These are phyloP conservation scores for Parsonsia alboflavescens DNA, from an alignment of 257 asterid species.

Conservation along the genomic window DNA sequence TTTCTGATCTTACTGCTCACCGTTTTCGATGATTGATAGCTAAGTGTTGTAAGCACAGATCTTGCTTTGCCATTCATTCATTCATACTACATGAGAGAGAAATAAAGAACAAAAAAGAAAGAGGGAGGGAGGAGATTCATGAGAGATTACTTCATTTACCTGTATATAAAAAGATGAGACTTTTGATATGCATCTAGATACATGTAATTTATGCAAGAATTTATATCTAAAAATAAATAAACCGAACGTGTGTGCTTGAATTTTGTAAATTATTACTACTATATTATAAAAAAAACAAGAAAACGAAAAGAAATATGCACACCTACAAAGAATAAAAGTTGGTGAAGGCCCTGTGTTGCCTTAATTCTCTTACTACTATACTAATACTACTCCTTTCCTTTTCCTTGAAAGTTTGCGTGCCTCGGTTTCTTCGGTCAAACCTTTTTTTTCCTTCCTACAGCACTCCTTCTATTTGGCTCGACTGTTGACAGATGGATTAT, in stretches of 20 bases:
- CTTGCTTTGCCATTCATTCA: slow-evolving; percentile 50
- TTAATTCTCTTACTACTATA: slow-evolving; percentile 16
- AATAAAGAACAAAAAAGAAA: slow-evolving; percentile 7
- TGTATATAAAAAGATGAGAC: slow-evolving; percentile 37
- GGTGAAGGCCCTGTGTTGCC: slow-evolving; percentile 26
- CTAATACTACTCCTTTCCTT: slow-evolving; percentile 1
- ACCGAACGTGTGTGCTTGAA: background rate
- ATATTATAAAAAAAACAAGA: no score
- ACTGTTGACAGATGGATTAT: slow-evolving; percentile 25
- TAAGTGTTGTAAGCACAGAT: slow-evolving; percentile 23
- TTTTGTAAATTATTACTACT: no score
- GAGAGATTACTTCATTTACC: slow-evolving; percentile 32
- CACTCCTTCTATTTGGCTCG: slow-evolving; percentile 26
- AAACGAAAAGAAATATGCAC: background rate
- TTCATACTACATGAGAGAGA: slow-evolving; percentile 1
- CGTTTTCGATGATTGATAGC: slow-evolving; percentile 35
- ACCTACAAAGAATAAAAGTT: slow-evolving; percentile 38
- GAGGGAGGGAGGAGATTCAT: background rate
- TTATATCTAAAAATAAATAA: no score
- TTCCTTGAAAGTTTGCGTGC: slow-evolving; percentile 43
- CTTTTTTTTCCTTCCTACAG: slow-evolving; percentile 25
- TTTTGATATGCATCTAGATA: slow-evolving; percentile 21
- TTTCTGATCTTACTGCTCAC: slow-evolving; percentile 17
- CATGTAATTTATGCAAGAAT: background rate
- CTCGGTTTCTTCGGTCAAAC: slow-evolving; percentile 83